Evolutionary conservation across 2,329 filamentous ascomycete species (phyloP).

Genomic region (Neonectria neomacrospora): DNA sequence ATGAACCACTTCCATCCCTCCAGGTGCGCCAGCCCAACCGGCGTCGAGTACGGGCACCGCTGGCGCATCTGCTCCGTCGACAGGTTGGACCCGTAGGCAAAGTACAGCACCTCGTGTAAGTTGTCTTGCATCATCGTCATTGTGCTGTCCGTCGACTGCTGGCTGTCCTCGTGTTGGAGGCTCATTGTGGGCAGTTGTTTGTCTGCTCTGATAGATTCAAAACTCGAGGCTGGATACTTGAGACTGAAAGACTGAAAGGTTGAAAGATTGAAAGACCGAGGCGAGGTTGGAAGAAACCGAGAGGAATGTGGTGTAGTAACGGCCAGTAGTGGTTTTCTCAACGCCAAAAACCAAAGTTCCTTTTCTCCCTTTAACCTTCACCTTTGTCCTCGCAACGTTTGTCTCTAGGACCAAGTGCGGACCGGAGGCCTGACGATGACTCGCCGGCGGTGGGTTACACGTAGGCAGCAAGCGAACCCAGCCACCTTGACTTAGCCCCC

Average conservation of each 20-base stretch:
- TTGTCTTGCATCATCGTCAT: constrained; percentile 51
- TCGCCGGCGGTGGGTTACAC: not conserved
- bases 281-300: not conserved
- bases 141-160: constrained; percentile 50
- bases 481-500: constrained; percentile 16
- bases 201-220: not conserved
- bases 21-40: constrained; percentile 68
- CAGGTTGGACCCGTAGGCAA: constrained; percentile 78
- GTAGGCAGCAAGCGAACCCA: constrained; percentile 25
- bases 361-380: not conserved
- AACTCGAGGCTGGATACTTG: too few species aligned
- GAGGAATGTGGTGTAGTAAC: not conserved
- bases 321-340: not conserved
- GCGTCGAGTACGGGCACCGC: constrained; percentile 68
- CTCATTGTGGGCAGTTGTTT: constrained; percentile 36
- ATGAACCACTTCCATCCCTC: constrained; percentile 72
- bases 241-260: too few species aligned
- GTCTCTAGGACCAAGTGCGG: not conserved
- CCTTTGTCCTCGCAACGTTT: not conserved
- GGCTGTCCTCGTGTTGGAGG: constrained; percentile 44
- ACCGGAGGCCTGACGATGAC: constrained; percentile 20
- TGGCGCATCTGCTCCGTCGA: constrained; percentile 71
- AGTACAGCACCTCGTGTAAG: constrained; percentile 63
- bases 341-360: not conserved
- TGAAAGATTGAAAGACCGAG: not conserved